Evolutionary conservation across 106 monocot genomes (phyloP), one percentile per base, ranked within the genome.

Genomic region (Hemerocallis citrina): DNA sequence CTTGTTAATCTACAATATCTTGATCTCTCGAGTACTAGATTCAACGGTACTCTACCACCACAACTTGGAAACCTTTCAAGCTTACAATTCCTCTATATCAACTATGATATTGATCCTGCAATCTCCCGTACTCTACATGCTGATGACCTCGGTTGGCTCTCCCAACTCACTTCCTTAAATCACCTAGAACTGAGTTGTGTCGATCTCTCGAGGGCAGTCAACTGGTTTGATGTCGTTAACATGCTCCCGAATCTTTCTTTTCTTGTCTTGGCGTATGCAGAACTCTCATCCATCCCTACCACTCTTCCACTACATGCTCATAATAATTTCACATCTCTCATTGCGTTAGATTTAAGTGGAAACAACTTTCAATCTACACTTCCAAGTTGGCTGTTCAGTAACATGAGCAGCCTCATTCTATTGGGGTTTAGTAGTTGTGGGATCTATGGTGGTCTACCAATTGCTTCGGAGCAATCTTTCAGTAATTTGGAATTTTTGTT

Each of bases 271-370:
- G 49, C 16, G 21, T n/a, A 49, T 22, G 22, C 20, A 7, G 7
- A 8, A 49, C 22, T 49, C 16, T 49, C 49, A 1, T 19, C 20
- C 49, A 21, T 49, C 49, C 49, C 49, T 7, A 49, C 22, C 7
- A 49, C 15, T 49, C 16, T 49, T 4, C 55, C 31, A 14, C n/a
- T n/a, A n/a, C n/a, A n/a, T n/a, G 29, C 55, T 15, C 15, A 22
- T 31, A 31, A 12, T 56, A 56, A 56, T 56, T 56, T 56, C 32
- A 56, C 55, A 12, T 56, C 24, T 15, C 55, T n/a, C n/a, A n/a
- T n/a, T n/a, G n/a, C n/a, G n/a, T 56, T 49, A 19, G 19, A 6
- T 49, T 17, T 49, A 19, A 21, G 22, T 49, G 49, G 49, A 15
- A 49, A 49, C 2, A 22, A 49, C 16, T 22, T 19, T 7, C 16